Conservation (phyloP, 2,329 filamentous ascomycete genomes). For the Colletotrichum simmondsii region DNA sequence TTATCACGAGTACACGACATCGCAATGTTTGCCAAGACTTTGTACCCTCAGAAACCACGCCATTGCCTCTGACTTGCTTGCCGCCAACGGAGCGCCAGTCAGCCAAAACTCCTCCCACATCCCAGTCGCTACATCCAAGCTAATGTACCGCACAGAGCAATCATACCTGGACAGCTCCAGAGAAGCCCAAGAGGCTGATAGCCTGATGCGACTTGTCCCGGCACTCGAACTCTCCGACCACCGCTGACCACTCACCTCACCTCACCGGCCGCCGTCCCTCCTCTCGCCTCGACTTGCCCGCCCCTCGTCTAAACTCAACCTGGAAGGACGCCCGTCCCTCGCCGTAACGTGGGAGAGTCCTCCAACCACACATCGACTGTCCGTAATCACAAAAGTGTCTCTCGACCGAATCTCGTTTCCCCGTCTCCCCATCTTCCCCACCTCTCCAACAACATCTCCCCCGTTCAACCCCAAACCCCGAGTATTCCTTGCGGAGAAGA, state of each 20-base stretch:
- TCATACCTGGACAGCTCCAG: neutral
- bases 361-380: neutral
- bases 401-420: neutral
- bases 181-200: conserved; percentile 14
- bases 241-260: conserved; percentile 1
- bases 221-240: conserved; percentile 13
- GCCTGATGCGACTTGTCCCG: conserved; percentile 17
- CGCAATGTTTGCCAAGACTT: conserved; percentile 14
- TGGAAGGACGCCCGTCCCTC: neutral
- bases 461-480: conserved; percentile 23
- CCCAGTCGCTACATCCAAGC: neutral
- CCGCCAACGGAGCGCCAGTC: neutral
- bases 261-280: neutral
- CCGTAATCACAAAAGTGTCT: neutral
- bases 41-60: neutral
- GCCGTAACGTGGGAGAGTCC: neutral
- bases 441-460: conserved; percentile 21
- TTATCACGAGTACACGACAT: conserved; percentile 1
- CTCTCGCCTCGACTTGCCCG: conserved; percentile 11
- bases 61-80: neutral
- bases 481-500: conserved; percentile 28
- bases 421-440: neutral
- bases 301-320: neutral
- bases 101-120: neutral
- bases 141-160: conserved; percentile 3